Base-by-base conservation (phyloP, 148 eudicot genomes). In the Silene conica region DNA sequence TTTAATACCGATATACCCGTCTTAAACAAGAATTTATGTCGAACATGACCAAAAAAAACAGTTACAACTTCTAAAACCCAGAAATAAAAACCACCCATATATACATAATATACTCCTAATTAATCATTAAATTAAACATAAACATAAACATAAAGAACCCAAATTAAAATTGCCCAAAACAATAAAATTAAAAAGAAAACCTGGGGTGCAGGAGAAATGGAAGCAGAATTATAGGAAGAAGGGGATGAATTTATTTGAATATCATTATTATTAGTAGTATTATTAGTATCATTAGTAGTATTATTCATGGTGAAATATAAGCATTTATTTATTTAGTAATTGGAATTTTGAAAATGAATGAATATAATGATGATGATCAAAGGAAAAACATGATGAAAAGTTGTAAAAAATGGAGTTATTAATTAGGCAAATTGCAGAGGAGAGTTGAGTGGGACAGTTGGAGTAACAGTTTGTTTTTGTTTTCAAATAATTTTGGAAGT, bases 201-300 rank as follows among this genome's bases (percentile, higher is more conserved):
- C 91, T 83, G 87, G n/a, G 69, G 73, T 4, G 77, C 71, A 41
- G 80, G 80, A 34, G 86, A 75, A 52, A 85, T 69, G n/a, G 88
- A 77, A 58, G 82, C 77, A 67, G 90, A 85, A 25, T 83, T 83
- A 45, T 75, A 83, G 67, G 85, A 80, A 63, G 85, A 80, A 43
- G 87, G 72, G 46, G 87, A 74, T 12, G 83, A 67, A 60, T 41
- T 69, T 45, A 62, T 81, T 66, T 68, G 84, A 70, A 82, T 78
- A 45, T 41, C 76, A 50, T 50, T 50, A 50, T 3, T 50, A 15
- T 13, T 50, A 50, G 3, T 48, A 14, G 7, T 48, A 48, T 9
- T 48, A 48, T 48, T 48, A 0, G 54, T 48, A 48, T 50, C 14
- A 13, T 12, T 50, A 50, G 4, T 38, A 38, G 6, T 38, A 6